These are phyloP conservation scores for Penicillium fimorum DNA, from an alignment of 495 filamentous ascomycete species.

Conservation along the genomic window DNA sequence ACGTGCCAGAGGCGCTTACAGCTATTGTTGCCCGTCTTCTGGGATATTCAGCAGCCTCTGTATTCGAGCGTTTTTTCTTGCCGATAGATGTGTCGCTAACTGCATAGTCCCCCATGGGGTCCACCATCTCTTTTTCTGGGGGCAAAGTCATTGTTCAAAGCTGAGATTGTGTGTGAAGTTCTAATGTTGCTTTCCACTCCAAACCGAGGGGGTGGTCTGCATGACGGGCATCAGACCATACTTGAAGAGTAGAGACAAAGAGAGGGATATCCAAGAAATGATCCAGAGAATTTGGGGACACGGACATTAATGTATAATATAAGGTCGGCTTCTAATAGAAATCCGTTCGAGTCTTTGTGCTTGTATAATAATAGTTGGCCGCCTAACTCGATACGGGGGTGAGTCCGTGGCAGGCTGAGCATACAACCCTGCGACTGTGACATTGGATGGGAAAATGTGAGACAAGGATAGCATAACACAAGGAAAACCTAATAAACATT, in stretches of 20 bases:
- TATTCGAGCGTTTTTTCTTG: constrained; percentile 61
- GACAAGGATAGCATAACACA: neutral
- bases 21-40: constrained; percentile 70
- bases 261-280: neutral
- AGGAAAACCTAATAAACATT: neutral
- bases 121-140: neutral
- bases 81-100: constrained; percentile 5
- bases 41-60: constrained; percentile 65
- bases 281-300: neutral
- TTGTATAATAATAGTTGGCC: neutral
- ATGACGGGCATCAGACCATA: constrained; percentile 5
- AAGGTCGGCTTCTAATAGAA: neutral
- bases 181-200: neutral
- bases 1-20: constrained; percentile 43
- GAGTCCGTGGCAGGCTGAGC: constrained; percentile 8
- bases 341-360: neutral
- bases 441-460: neutral
- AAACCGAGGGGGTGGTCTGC: neutral
- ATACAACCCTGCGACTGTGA: neutral
- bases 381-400: constrained; percentile 1
- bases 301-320: neutral
- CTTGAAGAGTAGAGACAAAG: neutral
- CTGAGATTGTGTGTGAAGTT: neutral
- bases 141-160: neutral
- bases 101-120: neutral